Percentiles rank a stretch among this genome's conserved stretches.
Conservation (phyloP, 2,329 filamentous ascomycete species). For the Dothideomycetidae sp. region DNA sequence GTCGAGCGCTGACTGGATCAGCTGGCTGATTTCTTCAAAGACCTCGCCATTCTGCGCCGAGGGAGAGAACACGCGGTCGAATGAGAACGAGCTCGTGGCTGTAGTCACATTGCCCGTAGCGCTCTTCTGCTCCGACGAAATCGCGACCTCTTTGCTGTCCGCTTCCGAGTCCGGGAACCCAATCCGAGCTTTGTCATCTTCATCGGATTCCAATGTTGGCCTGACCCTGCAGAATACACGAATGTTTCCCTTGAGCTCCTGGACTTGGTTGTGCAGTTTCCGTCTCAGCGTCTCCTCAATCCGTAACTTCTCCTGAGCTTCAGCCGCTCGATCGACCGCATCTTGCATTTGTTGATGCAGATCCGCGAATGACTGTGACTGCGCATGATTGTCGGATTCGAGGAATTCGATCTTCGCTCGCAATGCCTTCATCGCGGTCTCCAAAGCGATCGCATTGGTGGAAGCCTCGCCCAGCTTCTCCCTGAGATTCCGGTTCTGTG, state of each 20-base stretch:
- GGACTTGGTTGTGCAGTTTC: conserved; percentile 92
- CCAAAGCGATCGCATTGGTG: conserved; percentile 48
- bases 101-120: conserved; percentile 62
- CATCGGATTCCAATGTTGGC: conserved; percentile 49
- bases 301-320: conserved; percentile 66
- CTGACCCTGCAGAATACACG: conserved; percentile 94
- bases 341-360: conserved; percentile 72
- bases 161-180: conserved; percentile 56
- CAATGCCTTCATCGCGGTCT: conserved; percentile 61
- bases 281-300: conserved; percentile 82
- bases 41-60: conserved; percentile 66
- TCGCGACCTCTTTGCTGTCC: conserved; percentile 73
- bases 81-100: conserved; percentile 74
- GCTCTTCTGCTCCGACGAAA: conserved; percentile 70
- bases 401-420: conserved; percentile 76
- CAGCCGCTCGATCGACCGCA: conserved; percentile 53
- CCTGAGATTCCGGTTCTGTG: conserved; percentile 43
- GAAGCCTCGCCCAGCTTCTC: conserved; percentile 33
- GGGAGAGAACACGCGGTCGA: conserved; percentile 84
- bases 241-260: conserved; percentile 96
- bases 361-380: conserved; percentile 70
- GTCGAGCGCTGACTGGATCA: conserved; percentile 90
- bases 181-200: conserved; percentile 55
- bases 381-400: conserved; percentile 77
- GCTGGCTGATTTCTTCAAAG: conserved; percentile 90